A percentile compares a stretch with the other conserved stretches of the same genome.
Conservation (phyloP, 2,329 filamentous ascomycete genomes). For the Leptosphaerulina australis region DNA sequence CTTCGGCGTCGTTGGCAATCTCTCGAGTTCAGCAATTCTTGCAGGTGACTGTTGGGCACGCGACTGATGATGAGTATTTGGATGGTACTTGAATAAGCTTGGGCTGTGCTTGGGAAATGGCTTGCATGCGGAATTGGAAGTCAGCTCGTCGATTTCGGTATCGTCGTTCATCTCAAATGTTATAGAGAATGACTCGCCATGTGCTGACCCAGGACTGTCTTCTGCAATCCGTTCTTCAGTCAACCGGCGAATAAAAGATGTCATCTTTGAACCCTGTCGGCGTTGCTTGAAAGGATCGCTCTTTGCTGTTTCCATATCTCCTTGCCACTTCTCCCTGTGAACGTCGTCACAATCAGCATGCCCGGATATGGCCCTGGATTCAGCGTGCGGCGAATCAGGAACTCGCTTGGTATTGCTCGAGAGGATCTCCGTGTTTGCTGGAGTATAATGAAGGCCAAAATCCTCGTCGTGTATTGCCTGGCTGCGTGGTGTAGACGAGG, state of each 20-base stretch:
- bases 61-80: background rate
- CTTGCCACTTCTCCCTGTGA: slow-evolving; percentile 38
- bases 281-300: slow-evolving; percentile 38
- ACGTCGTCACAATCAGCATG: slow-evolving; percentile 37
- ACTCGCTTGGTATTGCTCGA: slow-evolving; percentile 52
- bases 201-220: background rate
- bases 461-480: slow-evolving; percentile 4
- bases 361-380: slow-evolving; percentile 50
- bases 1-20: background rate
- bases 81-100: slow-evolving; percentile 3
- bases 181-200: background rate
- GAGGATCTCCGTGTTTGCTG: slow-evolving; percentile 31
- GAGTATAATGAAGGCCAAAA: slow-evolving; percentile 8
- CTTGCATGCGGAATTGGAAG: background rate
- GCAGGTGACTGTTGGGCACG: background rate
- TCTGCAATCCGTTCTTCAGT: slow-evolving; percentile 25
- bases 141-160: slow-evolving; percentile 4
- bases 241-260: slow-evolving; percentile 35
- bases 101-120: slow-evolving; percentile 7
- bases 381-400: slow-evolving; percentile 50
- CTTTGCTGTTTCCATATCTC: slow-evolving; percentile 34
- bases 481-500: slow-evolving; percentile 23
- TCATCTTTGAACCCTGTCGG: slow-evolving; percentile 18
- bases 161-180: slow-evolving; percentile 1
- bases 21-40: background rate